Conservation (phyloP, 169 alveolate genomes). For the Blepharisma undulans region DNA sequence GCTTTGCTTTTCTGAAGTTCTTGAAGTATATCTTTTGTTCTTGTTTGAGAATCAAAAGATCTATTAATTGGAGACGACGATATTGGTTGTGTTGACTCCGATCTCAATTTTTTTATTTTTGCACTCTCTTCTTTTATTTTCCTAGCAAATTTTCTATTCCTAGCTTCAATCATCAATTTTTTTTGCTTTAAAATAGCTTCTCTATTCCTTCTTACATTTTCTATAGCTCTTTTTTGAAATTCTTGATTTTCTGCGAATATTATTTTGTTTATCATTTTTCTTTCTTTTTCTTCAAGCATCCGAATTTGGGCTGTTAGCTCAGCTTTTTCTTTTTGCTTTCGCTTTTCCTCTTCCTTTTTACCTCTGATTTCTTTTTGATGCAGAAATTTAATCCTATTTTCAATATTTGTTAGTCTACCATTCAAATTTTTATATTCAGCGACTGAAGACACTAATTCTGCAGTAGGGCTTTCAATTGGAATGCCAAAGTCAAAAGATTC, state of each 20-base stretch:
- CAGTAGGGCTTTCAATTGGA: not conserved
- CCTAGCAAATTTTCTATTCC: not conserved
- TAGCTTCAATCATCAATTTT: not conserved
- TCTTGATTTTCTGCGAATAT: not conserved
- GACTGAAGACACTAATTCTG: not conserved
- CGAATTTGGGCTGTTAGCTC: not conserved
- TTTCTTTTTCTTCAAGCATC: not conserved
- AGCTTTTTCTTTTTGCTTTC: not conserved
- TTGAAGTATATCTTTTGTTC: not conserved
- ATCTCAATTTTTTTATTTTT: not conserved
- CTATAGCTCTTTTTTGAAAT: not conserved
- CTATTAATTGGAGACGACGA: not conserved
- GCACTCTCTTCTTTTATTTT: not conserved
- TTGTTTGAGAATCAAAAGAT: not conserved
- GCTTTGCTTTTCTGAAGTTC: not conserved
- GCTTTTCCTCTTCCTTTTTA: not conserved
- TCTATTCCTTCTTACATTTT: not conserved
- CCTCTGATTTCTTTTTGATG: not conserved
- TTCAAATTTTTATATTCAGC: not conserved
- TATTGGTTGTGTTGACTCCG: not conserved
- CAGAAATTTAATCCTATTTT: not conserved
- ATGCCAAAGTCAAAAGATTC: not conserved
- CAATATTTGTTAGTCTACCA: not conserved
- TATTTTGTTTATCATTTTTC: not conserved
- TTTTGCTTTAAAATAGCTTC: not conserved